Evolutionary conservation across 805 yeast genomes (phyloP).

Genomic region (Lipomyces mesembrius): DNA sequence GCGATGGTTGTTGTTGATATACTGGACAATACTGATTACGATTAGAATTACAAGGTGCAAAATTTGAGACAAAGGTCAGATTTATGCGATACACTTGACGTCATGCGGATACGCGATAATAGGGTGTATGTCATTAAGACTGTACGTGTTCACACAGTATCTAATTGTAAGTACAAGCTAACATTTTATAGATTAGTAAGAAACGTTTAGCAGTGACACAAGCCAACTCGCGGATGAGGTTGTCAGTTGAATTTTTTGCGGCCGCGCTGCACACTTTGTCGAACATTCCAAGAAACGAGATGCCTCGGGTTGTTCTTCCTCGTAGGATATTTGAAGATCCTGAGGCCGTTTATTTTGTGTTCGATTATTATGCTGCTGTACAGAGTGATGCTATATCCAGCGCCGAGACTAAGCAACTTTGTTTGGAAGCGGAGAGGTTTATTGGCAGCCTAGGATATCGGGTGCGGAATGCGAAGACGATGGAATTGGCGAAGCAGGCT

Average conservation of each 20-base stretch:
- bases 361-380: conserved; percentile 6
- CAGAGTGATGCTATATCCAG: background rate
- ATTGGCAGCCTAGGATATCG: background rate
- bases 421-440: background rate
- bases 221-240: background rate
- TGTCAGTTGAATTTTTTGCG: background rate
- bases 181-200: background rate
- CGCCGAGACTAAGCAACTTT: background rate
- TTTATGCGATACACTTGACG: conserved; percentile 3
- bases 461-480: background rate
- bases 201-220: background rate
- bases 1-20: background rate
- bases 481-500: background rate
- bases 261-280: background rate
- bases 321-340: conserved; percentile 11
- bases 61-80: background rate
- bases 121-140: conserved; percentile 2
- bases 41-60: conserved; percentile 7
- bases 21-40: background rate
- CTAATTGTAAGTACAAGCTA: background rate
- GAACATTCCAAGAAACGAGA: background rate
- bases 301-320: background rate
- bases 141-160: background rate
- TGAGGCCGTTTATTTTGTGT: conserved; percentile 6
- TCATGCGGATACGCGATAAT: conserved; percentile 3